Percentiles rank a stretch among this genome's conserved stretches.
Conservation (phyloP, 164 flowering plant genomes). For the Liriodendron chinense region DNA sequence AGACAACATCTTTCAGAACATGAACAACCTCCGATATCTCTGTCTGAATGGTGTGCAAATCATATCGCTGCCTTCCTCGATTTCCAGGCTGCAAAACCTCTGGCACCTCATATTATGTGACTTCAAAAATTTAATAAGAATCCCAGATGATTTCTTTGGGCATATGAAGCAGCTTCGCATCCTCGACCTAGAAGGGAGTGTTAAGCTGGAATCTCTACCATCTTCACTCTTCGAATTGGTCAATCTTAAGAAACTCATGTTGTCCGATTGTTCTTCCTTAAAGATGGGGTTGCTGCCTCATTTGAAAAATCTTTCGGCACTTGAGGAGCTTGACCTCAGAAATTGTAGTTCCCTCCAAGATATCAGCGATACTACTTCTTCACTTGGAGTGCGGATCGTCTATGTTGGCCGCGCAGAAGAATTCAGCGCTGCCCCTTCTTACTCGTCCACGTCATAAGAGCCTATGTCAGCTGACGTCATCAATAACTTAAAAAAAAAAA, state of each 20-base stretch:
- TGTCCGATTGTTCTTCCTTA: neutral
- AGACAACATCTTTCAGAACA: neutral
- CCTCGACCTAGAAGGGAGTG: neutral
- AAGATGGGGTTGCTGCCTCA: too few relatives aligned
- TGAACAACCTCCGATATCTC: neutral
- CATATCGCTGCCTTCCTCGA: neutral
- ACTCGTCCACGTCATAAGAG: too few relatives aligned
- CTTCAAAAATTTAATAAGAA: neutral
- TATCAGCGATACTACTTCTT: neutral
- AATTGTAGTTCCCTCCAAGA: neutral
- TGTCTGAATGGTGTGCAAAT: neutral
- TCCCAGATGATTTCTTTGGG: neutral
- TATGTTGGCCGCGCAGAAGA: too few relatives aligned
- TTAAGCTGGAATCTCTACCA: neutral
- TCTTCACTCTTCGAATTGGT: neutral
- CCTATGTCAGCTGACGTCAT: too few relatives aligned
- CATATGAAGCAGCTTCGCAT: neutral
- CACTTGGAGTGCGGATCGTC: too few relatives aligned
- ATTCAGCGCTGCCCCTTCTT: too few relatives aligned
- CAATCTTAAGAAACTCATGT: neutral
- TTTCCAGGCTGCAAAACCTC: neutral
- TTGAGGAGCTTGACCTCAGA: neutral
- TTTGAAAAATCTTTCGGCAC: neutral
- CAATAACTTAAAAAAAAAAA: too few relatives aligned
- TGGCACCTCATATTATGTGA: neutral